Conservation (phyloP, 2,329 filamentous ascomycete species). For the Cryphonectria nitschkei region DNA sequence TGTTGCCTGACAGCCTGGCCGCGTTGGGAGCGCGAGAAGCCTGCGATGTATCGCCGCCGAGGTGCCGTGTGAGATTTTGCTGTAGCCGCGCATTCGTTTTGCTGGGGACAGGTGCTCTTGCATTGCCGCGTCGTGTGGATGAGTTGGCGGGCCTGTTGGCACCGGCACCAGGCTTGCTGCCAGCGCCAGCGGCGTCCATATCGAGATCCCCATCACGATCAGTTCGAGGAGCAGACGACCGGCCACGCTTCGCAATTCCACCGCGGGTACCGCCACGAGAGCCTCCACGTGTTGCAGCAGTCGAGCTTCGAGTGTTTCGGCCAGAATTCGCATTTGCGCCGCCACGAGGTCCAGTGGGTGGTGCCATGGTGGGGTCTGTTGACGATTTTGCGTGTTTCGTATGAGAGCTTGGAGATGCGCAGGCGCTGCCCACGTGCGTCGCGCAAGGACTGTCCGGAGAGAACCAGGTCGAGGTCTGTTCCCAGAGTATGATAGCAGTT, state of each 20-base stretch:
- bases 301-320: constrained; percentile 27
- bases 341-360: constrained; percentile 30
- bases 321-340: constrained; percentile 28
- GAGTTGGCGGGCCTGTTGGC: constrained; percentile 36
- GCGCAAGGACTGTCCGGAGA: not conserved
- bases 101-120: constrained; percentile 29
- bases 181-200: constrained; percentile 47
- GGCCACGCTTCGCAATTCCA: constrained; percentile 55
- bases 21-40: constrained; percentile 32
- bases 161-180: constrained; percentile 36
- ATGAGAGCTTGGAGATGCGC: not conserved
- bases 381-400: not conserved
- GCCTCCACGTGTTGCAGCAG: constrained; percentile 12
- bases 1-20: constrained; percentile 35
- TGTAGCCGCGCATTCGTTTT: constrained; percentile 31
- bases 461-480: not conserved
- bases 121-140: constrained; percentile 22
- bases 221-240: constrained; percentile 40
- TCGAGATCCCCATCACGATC: constrained; percentile 65
- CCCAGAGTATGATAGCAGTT: not conserved
- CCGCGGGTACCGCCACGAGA: constrained; percentile 40
- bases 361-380: constrained; percentile 34
- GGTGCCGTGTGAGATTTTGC: constrained; percentile 34
- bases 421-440: not conserved
- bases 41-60: constrained; percentile 38